Evolutionary conservation across 2,329 filamentous ascomycete species (phyloP), one percentile per base, ranked within the genome.

Genomic region (Talaromyces funiculosus): DNA sequence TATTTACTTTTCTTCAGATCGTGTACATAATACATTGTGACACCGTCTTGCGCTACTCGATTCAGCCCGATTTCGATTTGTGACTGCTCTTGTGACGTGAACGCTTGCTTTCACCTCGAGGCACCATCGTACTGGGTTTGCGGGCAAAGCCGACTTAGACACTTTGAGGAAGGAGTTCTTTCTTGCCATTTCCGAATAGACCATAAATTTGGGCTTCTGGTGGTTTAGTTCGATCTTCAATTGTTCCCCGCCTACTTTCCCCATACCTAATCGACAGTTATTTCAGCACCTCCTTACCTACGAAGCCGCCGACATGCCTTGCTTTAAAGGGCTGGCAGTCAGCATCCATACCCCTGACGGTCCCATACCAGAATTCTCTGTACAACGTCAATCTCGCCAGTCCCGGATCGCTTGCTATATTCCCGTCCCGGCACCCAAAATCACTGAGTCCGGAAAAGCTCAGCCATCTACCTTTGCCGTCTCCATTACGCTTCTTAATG

Each of bases 251-350:
- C 49, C 37, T 40, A 22, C 20, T 12, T 26, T 20, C 40, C 59
- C n/a, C 14, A 29, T 43, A 51, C 59, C 14, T 10, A 49, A 18
- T 8, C 38, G 26, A 54, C 20, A 54, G 33, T 26, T 35, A 20
- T 42, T 42, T 37, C 40, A 55, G 22, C 31, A 26, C 26, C 10
- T 18, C 26, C 6, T 37, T 4, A 29, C 26, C 29, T 53, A 24
- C 18, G 4, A 20, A 20, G 38, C 16, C n/a, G 35, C 31, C 71
- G 69, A 53, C 67, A 90, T 90, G 94, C 94, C 94, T 81, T 97
- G 92, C 86, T 99, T 97, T 82, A 96, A 97, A 82, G 94, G 94
- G 78, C 92, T 99, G 79, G 93, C 94, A 70, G 93, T 97, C 74
- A 96, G 90, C 84, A 95, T 97, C 75, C 94, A 99, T 80, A 86